phyloP scores from a whole-genome alignment of 345 rosid genomes.

The Eucalyptus pauciflora region DNA sequence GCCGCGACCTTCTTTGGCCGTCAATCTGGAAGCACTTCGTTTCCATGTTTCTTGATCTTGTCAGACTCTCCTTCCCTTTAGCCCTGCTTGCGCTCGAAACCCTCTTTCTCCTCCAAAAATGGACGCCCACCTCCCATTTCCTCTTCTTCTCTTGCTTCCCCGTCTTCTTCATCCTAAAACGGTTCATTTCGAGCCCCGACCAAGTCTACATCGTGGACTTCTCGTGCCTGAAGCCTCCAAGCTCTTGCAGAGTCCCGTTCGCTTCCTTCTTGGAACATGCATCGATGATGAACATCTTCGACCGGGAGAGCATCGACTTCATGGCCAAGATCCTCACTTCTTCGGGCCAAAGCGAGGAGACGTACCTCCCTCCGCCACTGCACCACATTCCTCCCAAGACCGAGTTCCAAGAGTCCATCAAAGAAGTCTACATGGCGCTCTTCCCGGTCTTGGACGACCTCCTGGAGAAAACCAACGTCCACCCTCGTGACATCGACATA shows the following conservation, averaged over 20 bases:
- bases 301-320: slow-evolving; percentile 28
- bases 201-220: slow-evolving; percentile 38
- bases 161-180: neutral
- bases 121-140: slow-evolving; percentile 5
- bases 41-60: neutral
- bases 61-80: neutral
- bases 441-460: slow-evolving; percentile 36
- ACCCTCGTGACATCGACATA: slow-evolving; percentile 27
- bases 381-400: slow-evolving; percentile 42
- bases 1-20: neutral
- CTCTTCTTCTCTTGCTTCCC: neutral
- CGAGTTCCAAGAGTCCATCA: slow-evolving; percentile 15
- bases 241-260: slow-evolving; percentile 20
- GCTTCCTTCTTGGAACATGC: slow-evolving; percentile 25
- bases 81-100: neutral
- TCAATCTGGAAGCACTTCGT: neutral
- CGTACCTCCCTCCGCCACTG: slow-evolving; percentile 45
- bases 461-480: slow-evolving; percentile 21
- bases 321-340: slow-evolving; percentile 41
- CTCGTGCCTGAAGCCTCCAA: slow-evolving; percentile 38
- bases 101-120: neutral
- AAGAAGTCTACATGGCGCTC: slow-evolving; percentile 37
- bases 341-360: slow-evolving; percentile 34
- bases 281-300: slow-evolving; percentile 17
- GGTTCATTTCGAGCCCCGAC: neutral